Base-by-base conservation (phyloP, 805 yeast genomes). In the Pichia occidentalis region DNA sequence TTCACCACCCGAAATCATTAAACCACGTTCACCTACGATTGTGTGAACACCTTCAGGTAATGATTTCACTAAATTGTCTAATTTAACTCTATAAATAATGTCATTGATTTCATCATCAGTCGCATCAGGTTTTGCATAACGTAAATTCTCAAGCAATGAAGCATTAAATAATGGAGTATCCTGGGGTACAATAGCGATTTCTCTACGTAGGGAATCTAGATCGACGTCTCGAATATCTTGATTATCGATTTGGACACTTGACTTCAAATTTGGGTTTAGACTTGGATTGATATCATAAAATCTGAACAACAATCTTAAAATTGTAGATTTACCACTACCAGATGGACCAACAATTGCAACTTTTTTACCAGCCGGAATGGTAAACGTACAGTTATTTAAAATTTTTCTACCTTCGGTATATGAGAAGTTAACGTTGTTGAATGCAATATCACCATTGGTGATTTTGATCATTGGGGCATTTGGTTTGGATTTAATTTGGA, bases 1-100 rank as follows among this genome's bases (percentile, higher is more conserved):
- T 58, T 92, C 98, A 44, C 98, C 98, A n/a, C 98, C 98, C 19
- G 96, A 86, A 32, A 92, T 88, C 98, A 92, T 92, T 72, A 92
- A 71, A n/a, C 98, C 98, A 54, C 94, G 68, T 59, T 92, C 98
- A 34, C 98, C 98, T 13, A 92, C 98, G 41, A 85, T 68, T 0
- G 97, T 92, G 21, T 81, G 67, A 28, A 73, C 65, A 1, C 97
- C 96, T 11, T 84, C 83, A 0, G 98, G 97, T 32, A 92, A 61
- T 30, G 79, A 84, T 5, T 58, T 49, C 12, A 90, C 69, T 32
- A 90, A 63, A 18, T 61, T 57, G 44, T 73, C 73, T 44, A 90
- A 67, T 50, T 83, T 79, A 4, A 95, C 95, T 50, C 75, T 73
- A 27, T 66, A 58, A 12, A 90, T 78, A 5, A 79, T 86, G 7